Evolutionary conservation across 805 yeast species (phyloP).

Genomic region (Metschnikowia henanensis): DNA sequence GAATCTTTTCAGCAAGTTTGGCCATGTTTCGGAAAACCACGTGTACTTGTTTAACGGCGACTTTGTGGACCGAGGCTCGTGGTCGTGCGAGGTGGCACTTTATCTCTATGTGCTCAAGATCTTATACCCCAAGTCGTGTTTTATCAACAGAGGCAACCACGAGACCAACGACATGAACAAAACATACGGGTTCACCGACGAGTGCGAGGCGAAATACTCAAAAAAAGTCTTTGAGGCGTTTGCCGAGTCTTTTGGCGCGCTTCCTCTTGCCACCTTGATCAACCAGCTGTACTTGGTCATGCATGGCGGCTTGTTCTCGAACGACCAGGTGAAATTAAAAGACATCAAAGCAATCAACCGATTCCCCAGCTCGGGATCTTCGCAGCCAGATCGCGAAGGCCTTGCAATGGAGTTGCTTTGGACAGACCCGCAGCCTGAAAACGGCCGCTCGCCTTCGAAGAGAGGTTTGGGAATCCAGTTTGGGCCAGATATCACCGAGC

Average conservation of each 20-base stretch:
- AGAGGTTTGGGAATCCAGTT: constrained; percentile 96
- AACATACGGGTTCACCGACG: constrained; percentile 95
- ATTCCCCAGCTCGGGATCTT: constrained; percentile 47
- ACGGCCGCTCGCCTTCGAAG: constrained; percentile 85
- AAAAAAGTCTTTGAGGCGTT: constrained; percentile 80
- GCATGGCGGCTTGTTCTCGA: constrained; percentile 94
- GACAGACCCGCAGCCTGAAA: constrained; percentile 88
- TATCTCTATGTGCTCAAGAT: constrained; percentile 75
- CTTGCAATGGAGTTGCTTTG: constrained; percentile 94
- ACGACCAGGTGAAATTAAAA: constrained; percentile 65
- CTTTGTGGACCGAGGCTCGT: constrained; percentile 96
- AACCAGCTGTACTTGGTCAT: constrained; percentile 79
- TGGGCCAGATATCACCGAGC: constrained; percentile 91
- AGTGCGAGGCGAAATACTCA: constrained; percentile 87
- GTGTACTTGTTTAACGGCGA: constrained; percentile 92
- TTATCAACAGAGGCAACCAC: constrained; percentile 91
- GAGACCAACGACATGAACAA: constrained; percentile 97
- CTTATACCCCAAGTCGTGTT: constrained; percentile 67
- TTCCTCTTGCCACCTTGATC: constrained; percentile 84
- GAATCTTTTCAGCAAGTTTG: constrained; percentile 73
- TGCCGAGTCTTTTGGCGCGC: constrained; percentile 78
- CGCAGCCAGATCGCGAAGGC: constrained; percentile 90
- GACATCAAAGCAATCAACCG: constrained; percentile 75
- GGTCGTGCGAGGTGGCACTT: constrained; percentile 97
- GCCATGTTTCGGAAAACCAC: constrained; percentile 65